Evolutionary conservation across 192 early-diverging fungal species (phyloP), one percentile per base, ranked within the genome.

Genomic region (Dispira simplex): DNA sequence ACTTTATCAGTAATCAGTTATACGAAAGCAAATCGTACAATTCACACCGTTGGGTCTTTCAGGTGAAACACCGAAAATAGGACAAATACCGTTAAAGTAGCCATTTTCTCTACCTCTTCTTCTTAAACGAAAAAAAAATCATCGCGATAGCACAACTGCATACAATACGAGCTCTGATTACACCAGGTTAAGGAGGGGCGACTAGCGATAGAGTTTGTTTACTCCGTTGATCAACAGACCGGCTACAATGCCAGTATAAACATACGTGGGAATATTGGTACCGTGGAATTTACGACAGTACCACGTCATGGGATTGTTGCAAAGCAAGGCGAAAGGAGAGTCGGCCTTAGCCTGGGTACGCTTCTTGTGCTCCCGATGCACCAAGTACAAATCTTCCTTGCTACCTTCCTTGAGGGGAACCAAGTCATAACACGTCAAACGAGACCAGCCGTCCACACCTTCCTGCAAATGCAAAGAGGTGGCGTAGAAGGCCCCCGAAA

Each of bases 351-450:
- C 54, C 54, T 56, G 54, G 54, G 54, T 13, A 21, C 54, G 54
- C 3, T 12, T 13, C 25, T 56, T 56, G 20, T 56, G 54, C 16
- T 56, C 54, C 54, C 28, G 21, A 26, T 56, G 54, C 2, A 56
- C 54, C 54, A 56, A 28, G 54, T 56, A 56, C 13, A 56, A 28
- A 28, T 56, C 54, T 28, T 56, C 54, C 54, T 23, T 18, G 12
- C 21, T 28, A 12, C 28, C 18, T 3, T 27, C 54, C 25, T 56
- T 26, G 3, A 56, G 25, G 54, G 54, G 54, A 13, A 56, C 9
- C 25, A 23, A 21, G 13, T 56, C 54, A 28, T 56, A 56, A 12
- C 8, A 10, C 2, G 9, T 21, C 3, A 56, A 28, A 21, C 23
- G 13, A 12, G 54, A 56, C 54, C 54, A 56, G 21, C 54, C 54